Percentiles rank a stretch among this genome's conserved stretches.
These are phyloP conservation scores for Cutaneotrichosporon daszewskae DNA, from an alignment of 1,284 basidiomycete genomes.

Conservation along the genomic window DNA sequence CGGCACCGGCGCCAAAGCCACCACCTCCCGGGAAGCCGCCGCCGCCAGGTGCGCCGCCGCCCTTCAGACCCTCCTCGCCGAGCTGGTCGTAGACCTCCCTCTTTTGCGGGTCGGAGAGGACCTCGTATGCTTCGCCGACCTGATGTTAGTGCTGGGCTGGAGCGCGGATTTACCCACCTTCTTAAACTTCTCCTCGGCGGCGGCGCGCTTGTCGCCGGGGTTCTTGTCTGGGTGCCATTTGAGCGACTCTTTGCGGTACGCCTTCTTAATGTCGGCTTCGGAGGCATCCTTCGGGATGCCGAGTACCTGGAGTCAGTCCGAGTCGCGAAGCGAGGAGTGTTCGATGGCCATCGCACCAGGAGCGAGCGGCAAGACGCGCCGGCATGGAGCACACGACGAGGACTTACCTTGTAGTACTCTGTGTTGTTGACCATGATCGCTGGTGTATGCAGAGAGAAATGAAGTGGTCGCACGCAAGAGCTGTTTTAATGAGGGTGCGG, in stretches of 20 bases:
- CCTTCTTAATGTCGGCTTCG: conserved; percentile 75
- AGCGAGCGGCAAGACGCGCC: too few species aligned
- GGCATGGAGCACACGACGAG: neutral
- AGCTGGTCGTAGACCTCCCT: conserved; percentile 89
- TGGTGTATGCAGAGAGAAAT: neutral
- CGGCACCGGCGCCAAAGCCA: conserved; percentile 48
- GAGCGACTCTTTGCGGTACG: conserved; percentile 58
- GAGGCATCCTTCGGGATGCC: conserved; percentile 66
- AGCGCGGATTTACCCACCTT: conserved; percentile 54
- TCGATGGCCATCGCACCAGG: too few species aligned
- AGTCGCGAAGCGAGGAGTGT: neutral
- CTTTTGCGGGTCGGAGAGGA: conserved; percentile 84
- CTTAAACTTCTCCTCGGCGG: conserved; percentile 86
- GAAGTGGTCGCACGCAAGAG: neutral
- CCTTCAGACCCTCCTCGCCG: conserved; percentile 91
- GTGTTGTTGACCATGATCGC: conserved; percentile 43
- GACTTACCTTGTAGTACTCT: conserved; percentile 41
- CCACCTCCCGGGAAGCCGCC: conserved; percentile 46
- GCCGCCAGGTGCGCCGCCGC: conserved; percentile 45
- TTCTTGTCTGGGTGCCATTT: conserved; percentile 90
- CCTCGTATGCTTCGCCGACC: conserved; percentile 96
- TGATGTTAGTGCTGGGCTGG: conserved; percentile 31
- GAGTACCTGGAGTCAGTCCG: conserved; percentile 47
- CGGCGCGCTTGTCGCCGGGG: conserved; percentile 53
- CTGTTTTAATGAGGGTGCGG: neutral